Evolutionary conservation across 139 green algal genomes (phyloP).

Genomic region (Volvox reticuliferus): DNA sequence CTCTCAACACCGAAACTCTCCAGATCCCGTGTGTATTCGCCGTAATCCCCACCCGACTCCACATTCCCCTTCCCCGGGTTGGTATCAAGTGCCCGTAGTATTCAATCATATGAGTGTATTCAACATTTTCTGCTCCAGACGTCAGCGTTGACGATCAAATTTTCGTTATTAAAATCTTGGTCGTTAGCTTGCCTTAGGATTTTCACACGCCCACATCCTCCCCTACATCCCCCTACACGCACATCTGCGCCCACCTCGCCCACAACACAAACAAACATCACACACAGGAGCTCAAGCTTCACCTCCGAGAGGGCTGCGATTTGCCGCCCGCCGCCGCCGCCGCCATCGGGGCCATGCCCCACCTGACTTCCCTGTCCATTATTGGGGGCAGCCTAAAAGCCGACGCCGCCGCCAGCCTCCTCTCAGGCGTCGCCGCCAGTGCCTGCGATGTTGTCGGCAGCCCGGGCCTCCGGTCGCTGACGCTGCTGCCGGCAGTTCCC

Average conservation of each 20-base stretch:
- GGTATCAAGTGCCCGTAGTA: no score
- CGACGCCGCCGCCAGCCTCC: conserved; percentile 14
- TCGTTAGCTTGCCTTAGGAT: no score
- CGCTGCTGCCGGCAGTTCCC: conserved; percentile 11
- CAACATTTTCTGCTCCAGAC: no score
- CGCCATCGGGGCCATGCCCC: conserved; percentile 30
- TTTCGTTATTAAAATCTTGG: no score
- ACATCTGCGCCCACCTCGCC: not conserved
- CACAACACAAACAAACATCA: no score
- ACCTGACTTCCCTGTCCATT: conserved; percentile 10
- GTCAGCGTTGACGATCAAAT: no score
- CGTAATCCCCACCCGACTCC: no score
- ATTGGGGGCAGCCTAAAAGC: not conserved
- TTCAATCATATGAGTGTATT: no score
- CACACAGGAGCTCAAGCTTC: conserved; percentile 17
- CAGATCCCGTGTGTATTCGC: no score
- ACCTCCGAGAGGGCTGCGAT: conserved; percentile 31
- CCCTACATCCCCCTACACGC: not conserved
- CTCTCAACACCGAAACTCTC: no score
- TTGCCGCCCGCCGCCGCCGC: conserved; percentile 38
- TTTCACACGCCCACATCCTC: not conserved
- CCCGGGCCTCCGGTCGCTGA: conserved; percentile 17
- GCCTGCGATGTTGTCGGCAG: not conserved
- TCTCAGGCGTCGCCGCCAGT: conserved; percentile 5
- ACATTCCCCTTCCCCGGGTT: no score